phyloP scores from a whole-genome alignment of 1,139 yeast genomes.

The Candida glucosophila region DNA sequence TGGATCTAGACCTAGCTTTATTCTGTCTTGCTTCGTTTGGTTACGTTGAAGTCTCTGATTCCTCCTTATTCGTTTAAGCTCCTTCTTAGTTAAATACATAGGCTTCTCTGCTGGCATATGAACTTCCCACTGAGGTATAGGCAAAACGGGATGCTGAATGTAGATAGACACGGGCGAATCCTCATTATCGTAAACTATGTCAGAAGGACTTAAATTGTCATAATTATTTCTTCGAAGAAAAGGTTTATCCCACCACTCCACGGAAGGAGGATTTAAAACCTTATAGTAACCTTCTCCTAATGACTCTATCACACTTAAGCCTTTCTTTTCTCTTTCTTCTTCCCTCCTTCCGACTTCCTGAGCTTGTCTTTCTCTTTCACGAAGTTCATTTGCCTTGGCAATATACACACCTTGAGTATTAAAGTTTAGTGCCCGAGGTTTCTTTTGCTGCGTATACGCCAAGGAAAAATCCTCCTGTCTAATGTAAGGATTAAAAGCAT shows the following conservation, averaged over 20 bases:
- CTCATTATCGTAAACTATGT: conserved; percentile 24
- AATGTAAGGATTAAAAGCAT: conserved; percentile 53
- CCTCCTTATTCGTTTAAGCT: conserved; percentile 64
- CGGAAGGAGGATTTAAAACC: conserved; percentile 42
- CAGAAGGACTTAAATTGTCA: conserved; percentile 11
- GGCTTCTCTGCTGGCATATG: conserved; percentile 33
- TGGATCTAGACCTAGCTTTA: conserved; percentile 73
- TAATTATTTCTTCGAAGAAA: conserved; percentile 25
- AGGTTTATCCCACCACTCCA: conserved; percentile 83
- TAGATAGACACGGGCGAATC: conserved; percentile 49
- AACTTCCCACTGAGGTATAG: conserved; percentile 49
- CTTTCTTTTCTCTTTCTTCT: conserved; percentile 22
- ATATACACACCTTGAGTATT: conserved; percentile 57
- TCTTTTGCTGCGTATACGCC: conserved; percentile 6
- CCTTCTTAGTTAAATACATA: conserved; percentile 65
- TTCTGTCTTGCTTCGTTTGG: conserved; percentile 69
- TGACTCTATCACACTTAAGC: conserved; percentile 38
- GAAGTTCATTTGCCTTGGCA: conserved; percentile 42
- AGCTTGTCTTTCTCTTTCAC: conserved; percentile 31
- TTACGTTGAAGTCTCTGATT: conserved; percentile 57
- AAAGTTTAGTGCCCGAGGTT: conserved; percentile 35
- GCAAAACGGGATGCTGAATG: conserved; percentile 75
- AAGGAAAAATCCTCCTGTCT: conserved; percentile 25
- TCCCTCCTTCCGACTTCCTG: conserved; percentile 15
- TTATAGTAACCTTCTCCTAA: conserved; percentile 46